phyloP scores from a whole-genome alignment of 2,329 filamentous ascomycete species.

The Fusarium equiseti region DNA sequence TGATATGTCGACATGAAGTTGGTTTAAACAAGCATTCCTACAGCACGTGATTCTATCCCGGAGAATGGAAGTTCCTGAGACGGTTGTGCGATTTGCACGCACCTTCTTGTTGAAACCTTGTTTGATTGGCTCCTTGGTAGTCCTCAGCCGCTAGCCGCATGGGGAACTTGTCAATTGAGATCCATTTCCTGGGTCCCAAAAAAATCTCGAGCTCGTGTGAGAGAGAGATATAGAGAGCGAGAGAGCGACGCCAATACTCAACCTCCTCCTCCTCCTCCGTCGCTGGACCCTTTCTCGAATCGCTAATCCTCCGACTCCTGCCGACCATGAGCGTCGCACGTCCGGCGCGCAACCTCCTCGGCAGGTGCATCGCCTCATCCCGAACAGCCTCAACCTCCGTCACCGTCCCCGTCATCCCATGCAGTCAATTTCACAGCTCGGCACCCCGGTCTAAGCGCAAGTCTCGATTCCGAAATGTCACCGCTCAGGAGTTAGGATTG shows the following conservation, averaged over 20 bases:
- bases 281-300: slow-evolving; percentile 3
- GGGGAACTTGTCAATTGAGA: slow-evolving; percentile 44
- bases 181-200: slow-evolving; percentile 45
- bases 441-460: slow-evolving; percentile 60
- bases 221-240: slow-evolving; percentile 31
- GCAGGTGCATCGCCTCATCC: slow-evolving; percentile 60
- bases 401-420: slow-evolving; percentile 48
- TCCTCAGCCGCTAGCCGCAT: slow-evolving; percentile 32
- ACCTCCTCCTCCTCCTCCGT: not conserved
- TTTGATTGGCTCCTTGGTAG: slow-evolving; percentile 33
- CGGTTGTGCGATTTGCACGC: not conserved
- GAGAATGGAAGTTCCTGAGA: slow-evolving; percentile 18
- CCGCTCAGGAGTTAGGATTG: slow-evolving; percentile 65
- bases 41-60: slow-evolving; percentile 25
- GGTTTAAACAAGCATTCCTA: slow-evolving; percentile 14
- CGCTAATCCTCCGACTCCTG: slow-evolving; percentile 21
- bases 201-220: slow-evolving; percentile 53
- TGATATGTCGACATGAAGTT: slow-evolving; percentile 13
- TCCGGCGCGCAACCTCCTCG: slow-evolving; percentile 65
- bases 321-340: slow-evolving; percentile 68
- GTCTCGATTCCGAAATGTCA: slow-evolving; percentile 66
- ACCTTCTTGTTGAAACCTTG: not conserved
- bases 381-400: slow-evolving; percentile 35
- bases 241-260: slow-evolving; percentile 24
- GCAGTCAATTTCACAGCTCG: slow-evolving; percentile 65